phyloP scores from a whole-genome alignment of 1,139 yeast species.

The Kurtzmaniella quercitrusa region DNA sequence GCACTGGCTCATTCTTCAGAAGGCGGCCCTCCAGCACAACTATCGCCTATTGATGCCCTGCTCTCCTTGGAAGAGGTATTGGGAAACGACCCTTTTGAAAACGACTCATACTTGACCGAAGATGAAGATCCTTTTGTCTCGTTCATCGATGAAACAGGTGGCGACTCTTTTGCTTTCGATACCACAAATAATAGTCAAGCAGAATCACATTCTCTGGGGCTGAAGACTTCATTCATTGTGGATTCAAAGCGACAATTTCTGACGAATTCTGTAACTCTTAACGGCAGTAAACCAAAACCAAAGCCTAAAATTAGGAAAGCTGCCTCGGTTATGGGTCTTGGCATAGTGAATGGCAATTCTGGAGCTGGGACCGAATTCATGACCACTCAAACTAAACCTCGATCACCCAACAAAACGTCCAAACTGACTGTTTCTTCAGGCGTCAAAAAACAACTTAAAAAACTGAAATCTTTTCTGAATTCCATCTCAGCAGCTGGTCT shows the following conservation, averaged over 20 bases:
- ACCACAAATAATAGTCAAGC: neutral
- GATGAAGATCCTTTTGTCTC: slow-evolving; percentile 1
- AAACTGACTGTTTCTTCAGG: neutral
- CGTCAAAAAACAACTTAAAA: slow-evolving; percentile 5
- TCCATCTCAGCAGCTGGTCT: neutral
- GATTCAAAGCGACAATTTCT: neutral
- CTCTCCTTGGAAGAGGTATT: slow-evolving; percentile 22
- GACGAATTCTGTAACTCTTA: neutral
- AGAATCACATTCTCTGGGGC: neutral
- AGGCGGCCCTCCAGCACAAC: neutral
- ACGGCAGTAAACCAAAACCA: neutral
- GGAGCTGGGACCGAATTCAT: neutral
- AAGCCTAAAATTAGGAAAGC: neutral
- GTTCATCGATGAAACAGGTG: slow-evolving; percentile 9
- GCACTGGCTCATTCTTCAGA: neutral
- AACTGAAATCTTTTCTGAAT: slow-evolving; percentile 6
- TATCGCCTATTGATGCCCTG: slow-evolving; percentile 5
- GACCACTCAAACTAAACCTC: neutral
- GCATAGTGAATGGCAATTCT: neutral
- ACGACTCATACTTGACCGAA: slow-evolving; percentile 8
- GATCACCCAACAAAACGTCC: slow-evolving; percentile 1
- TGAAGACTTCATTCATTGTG: no score
- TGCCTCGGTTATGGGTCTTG: neutral
- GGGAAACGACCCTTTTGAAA: slow-evolving; percentile 19
- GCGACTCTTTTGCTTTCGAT: slow-evolving; percentile 5